Evolutionary conservation across 2,329 filamentous ascomycete species (phyloP), one percentile per base, ranked within the genome.

Genomic region (Didymella sp.): DNA sequence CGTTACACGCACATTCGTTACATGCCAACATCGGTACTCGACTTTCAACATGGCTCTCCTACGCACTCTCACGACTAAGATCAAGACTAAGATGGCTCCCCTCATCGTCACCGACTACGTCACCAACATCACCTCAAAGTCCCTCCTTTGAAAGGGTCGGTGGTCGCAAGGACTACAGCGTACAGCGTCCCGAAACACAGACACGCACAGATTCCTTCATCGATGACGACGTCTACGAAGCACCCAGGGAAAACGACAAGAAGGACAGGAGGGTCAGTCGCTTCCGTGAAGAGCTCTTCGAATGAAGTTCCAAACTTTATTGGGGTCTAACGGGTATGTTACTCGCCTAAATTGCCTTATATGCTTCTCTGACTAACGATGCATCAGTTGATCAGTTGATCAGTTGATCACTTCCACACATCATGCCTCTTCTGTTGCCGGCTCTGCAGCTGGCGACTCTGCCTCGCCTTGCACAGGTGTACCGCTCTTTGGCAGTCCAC

Each of bases 401-500:
- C 25, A 58, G 50, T 45, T 35, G 47, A 33, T n/a, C 33, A 27
- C 15, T 21, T 7, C 50, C 22, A 6, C 31, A 31, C 41, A 40
- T 61, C 40, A 59, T 53, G 63, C 55, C 35, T 51, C 56, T 30
- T 61, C 56, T 13, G 37, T 46, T 40, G 38, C 58, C 24, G 38
- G 35, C 25, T 46, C 38, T 47, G 49, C 27, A 12, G 42, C 35
- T 27, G 46, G 43, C 38, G 11, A 25, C 25, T 57, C 38, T 19
- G 21, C 28, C 28, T 51, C 43, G 28, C 55, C 38, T 24, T 60
- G 66, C 37, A 67, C 63, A 30, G 67, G 67, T 40, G 62, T 70
- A 37, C 50, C 70, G 45, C 65, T 73, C 61, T 72, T 73, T 17
- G 62, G 66, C 24, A 63, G 74, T n/a, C 69, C 78, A 8, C 57